Evolutionary conservation across 257 asterid genomes (phyloP).

Genomic region (Catharanthus roseus): DNA sequence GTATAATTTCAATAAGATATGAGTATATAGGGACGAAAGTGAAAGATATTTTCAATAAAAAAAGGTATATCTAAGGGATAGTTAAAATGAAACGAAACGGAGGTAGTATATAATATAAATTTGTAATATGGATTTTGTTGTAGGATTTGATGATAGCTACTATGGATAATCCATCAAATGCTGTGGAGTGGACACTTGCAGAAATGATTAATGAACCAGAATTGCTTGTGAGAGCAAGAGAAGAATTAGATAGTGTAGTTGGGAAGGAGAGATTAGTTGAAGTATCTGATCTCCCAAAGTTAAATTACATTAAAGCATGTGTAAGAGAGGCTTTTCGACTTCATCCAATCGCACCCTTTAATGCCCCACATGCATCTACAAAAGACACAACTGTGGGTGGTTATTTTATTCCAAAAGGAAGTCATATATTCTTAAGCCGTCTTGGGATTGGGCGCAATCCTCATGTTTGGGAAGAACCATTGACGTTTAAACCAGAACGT

Average conservation of each 20-base stretch:
- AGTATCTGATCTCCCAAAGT: conserved; percentile 16
- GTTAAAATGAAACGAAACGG: no score
- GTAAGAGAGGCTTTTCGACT: conserved; percentile 10
- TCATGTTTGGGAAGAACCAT: conserved; percentile 7
- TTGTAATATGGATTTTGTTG: no score
- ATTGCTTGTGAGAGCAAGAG: not conserved
- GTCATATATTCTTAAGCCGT: not conserved
- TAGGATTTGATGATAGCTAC: conserved; percentile 18
- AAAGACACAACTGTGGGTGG: conserved; percentile 1
- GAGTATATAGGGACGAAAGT: no score
- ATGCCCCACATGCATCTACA: conserved; percentile 2
- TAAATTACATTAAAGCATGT: conserved; percentile 13
- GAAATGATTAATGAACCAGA: conserved; percentile 1
- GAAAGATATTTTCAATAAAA: no score
- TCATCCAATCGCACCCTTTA: conserved; percentile 16
- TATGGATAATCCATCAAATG: conserved; percentile 15
- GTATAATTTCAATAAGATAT: no score
- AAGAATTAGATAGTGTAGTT: conserved; percentile 11
- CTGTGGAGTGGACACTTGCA: not conserved
- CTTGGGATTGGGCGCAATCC: conserved; percentile 20
- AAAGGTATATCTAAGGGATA: no score
- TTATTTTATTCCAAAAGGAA: not conserved
- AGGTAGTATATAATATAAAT: no score
- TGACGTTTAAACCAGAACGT: conserved; percentile 14
- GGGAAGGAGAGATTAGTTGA: conserved; percentile 13